A percentile compares a stretch with the other conserved stretches of the same genome.
Conservation (phyloP, 2,329 filamentous ascomycete genomes). For the Fusarium armeniacum region DNA sequence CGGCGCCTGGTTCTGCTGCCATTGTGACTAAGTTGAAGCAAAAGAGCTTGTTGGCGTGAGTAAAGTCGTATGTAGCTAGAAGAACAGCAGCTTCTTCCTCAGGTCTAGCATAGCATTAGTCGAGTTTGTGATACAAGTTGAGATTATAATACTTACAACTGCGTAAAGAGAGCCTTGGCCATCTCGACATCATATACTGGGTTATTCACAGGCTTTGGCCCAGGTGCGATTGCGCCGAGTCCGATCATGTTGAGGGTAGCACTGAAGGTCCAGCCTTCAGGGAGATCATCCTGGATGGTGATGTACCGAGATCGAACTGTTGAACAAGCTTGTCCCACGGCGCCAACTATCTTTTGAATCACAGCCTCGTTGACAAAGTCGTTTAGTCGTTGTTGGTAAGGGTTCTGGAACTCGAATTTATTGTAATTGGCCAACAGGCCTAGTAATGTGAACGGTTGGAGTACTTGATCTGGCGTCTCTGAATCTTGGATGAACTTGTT, state of each 20-base stretch:
- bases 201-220: slow-evolving; percentile 71
- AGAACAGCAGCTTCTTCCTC: slow-evolving; percentile 83
- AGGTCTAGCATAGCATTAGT: slow-evolving; percentile 68
- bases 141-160: slow-evolving; percentile 72
- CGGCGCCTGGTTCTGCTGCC: slow-evolving; percentile 71
- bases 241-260: slow-evolving; percentile 88
- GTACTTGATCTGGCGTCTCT: slow-evolving; percentile 72
- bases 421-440: slow-evolving; percentile 97
- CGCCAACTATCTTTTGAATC: slow-evolving; percentile 84
- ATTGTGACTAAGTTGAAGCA: slow-evolving; percentile 83
- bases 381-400: slow-evolving; percentile 90
- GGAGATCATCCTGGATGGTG: slow-evolving; percentile 88
- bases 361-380: slow-evolving; percentile 95
- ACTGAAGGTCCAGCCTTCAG: slow-evolving; percentile 88
- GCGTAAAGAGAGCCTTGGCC: slow-evolving; percentile 83
- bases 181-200: slow-evolving; percentile 79
- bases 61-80: slow-evolving; percentile 91
- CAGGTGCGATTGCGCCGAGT: slow-evolving; percentile 79
- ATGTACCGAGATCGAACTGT: slow-evolving; percentile 81
- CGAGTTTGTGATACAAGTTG: rapidly evolving
- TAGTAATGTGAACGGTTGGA: slow-evolving; percentile 84
- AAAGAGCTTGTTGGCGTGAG: slow-evolving; percentile 94
- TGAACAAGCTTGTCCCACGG: slow-evolving; percentile 80
- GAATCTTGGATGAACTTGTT: slow-evolving; percentile 83
- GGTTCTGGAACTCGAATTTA: slow-evolving; percentile 99